Percentiles rank a stretch among this genome's conserved stretches.
Conservation (phyloP, 495 filamentous ascomycete genomes). For the Neurospora africana region DNA sequence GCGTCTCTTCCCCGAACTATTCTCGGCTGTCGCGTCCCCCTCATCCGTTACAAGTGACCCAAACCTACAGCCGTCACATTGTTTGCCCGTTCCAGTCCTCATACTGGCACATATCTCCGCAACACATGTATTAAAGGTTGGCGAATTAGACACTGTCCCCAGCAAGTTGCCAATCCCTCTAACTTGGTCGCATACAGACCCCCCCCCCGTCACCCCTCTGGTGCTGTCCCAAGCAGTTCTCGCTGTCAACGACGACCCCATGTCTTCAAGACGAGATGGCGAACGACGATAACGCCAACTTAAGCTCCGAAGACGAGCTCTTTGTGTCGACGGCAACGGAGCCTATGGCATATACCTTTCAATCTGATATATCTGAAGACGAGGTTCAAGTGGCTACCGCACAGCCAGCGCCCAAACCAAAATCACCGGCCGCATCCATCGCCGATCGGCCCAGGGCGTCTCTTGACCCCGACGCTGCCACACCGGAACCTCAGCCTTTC, state of each 20-base stretch:
- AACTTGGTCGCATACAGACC: neutral
- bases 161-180: neutral
- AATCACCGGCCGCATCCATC: neutral
- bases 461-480: neutral
- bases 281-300: neutral
- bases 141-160: neutral
- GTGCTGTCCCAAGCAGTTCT: neutral
- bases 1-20: neutral
- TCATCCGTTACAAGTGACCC: neutral
- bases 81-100: neutral
- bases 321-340: conserved; percentile 1
- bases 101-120: neutral
- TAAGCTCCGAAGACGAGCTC: conserved; percentile 17
- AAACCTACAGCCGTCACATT: neutral
- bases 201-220: neutral
- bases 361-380: conserved; percentile 17
- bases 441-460: neutral
- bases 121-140: neutral
- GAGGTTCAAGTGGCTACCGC: neutral
- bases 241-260: neutral
- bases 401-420: neutral
- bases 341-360: conserved; percentile 10
- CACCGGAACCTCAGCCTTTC: neutral
- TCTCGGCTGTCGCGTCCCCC: neutral
- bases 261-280: conserved; percentile 6